Evolutionary conservation across 2,329 filamentous ascomycete species (phyloP).

Genomic region (Diplodia intermedia): DNA sequence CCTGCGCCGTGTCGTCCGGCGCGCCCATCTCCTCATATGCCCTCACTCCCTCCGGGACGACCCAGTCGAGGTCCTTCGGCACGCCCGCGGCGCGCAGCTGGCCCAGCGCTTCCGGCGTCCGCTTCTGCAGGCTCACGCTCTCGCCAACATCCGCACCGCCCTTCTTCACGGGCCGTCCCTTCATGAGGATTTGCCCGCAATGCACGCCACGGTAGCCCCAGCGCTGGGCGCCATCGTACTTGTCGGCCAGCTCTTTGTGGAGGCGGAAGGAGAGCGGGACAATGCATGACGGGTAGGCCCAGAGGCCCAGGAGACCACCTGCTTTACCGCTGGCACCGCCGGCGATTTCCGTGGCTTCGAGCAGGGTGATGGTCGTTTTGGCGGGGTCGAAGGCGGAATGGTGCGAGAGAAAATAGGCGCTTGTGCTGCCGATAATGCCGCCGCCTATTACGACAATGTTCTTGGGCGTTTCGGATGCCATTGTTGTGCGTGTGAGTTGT

Average conservation of each 20-base stretch:
- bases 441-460: constrained; percentile 53
- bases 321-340: constrained; percentile 95
- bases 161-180: constrained; percentile 51
- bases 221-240: constrained; percentile 76
- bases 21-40: constrained; percentile 86
- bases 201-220: constrained; percentile 88
- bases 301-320: constrained; percentile 85
- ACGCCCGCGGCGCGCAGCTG: constrained; percentile 66
- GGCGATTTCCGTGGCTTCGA: constrained; percentile 86
- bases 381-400: constrained; percentile 80
- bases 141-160: constrained; percentile 38
- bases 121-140: constrained; percentile 63
- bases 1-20: constrained; percentile 83
- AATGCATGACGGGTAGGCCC: constrained; percentile 86
- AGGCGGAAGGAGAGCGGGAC: constrained; percentile 86
- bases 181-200: constrained; percentile 71
- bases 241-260: constrained; percentile 81
- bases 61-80: constrained; percentile 84
- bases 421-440: constrained; percentile 90
- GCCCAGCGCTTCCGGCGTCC: constrained; percentile 57
- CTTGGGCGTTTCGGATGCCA: constrained; percentile 24
- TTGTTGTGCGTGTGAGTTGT: constrained; percentile 10
- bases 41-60: constrained; percentile 70
- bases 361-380: constrained; percentile 79
- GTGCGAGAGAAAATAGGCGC: constrained; percentile 88